Evolutionary conservation across 345 rosid species (phyloP).

Genomic region (Chamaenerion angustifolium): DNA sequence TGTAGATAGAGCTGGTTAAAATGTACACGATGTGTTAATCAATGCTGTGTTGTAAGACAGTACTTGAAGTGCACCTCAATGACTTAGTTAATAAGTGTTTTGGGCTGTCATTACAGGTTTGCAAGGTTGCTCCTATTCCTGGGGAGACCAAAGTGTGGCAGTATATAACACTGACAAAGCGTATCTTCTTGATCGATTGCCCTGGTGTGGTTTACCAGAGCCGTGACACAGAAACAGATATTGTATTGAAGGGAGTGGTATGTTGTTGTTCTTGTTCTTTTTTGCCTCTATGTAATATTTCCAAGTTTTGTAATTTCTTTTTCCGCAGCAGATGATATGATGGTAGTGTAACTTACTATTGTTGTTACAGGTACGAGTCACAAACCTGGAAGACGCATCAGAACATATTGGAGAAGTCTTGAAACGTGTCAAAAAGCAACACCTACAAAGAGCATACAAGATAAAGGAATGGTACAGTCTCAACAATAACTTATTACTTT

Average conservation of each 20-base stretch:
- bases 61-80: too few relatives aligned
- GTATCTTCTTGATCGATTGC: constrained; percentile 88
- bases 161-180: constrained; percentile 83
- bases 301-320: background rate
- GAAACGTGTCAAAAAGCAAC: constrained; percentile 80
- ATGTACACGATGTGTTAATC: too few relatives aligned
- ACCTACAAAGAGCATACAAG: constrained; percentile 77
- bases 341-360: background rate
- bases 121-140: constrained; percentile 98
- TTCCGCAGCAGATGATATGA: too few relatives aligned
- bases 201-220: constrained; percentile 96
- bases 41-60: too few relatives aligned
- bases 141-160: constrained; percentile 99
- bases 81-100: background rate
- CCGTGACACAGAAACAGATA: constrained; percentile 77
- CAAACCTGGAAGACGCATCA: constrained; percentile 76
- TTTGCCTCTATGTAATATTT: background rate
- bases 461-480: constrained; percentile 51
- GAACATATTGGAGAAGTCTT: constrained; percentile 87
- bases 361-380: constrained; percentile 52
- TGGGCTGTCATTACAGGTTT: constrained; percentile 38
- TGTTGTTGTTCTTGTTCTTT: constrained; percentile 9
- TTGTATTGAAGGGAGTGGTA: constrained; percentile 96
- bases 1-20: too few relatives aligned
- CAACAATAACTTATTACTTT: background rate